Evolutionary conservation across 768 basidiomycete genomes (phyloP).

Genomic region (Xerocomellus chrysenteron): DNA sequence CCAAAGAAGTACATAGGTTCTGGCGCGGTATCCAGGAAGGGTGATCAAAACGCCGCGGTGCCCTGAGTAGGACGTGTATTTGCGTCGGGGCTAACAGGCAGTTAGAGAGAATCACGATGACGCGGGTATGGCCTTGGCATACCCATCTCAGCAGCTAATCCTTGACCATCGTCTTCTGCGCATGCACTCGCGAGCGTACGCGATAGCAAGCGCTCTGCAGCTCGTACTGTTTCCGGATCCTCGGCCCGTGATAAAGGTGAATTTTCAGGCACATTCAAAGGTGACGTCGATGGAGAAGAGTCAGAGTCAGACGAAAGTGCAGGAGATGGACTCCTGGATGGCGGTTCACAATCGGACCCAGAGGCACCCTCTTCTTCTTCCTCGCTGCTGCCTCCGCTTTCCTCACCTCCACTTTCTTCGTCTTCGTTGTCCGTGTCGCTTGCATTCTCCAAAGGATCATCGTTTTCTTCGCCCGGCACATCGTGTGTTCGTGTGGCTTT

Average conservation of each 20-base stretch:
- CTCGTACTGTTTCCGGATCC: constrained; percentile 33
- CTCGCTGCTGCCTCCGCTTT: constrained; percentile 4
- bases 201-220: constrained; percentile 43
- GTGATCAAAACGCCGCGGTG: constrained; percentile 47
- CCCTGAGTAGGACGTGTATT: constrained; percentile 46
- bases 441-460: not conserved
- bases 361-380: constrained; percentile 3
- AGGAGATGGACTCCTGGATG: constrained; percentile 29
- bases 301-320: constrained; percentile 18
- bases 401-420: constrained; percentile 10
- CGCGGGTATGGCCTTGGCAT: not conserved
- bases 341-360: constrained; percentile 16
- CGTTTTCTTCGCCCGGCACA: not conserved
- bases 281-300: constrained; percentile 27
- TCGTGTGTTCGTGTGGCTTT: constrained; percentile 31
- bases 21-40: constrained; percentile 49
- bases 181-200: constrained; percentile 45
- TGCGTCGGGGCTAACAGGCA: constrained; percentile 43
- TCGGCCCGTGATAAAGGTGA: constrained; percentile 19
- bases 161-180: constrained; percentile 39
- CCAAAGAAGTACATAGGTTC: constrained; percentile 38
- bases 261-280: not conserved
- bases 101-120: not conserved
- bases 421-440: constrained; percentile 4
- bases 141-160: constrained; percentile 44